Evolutionary conservation across 257 asterid genomes (phyloP).

Genomic region (Scutellaria barbata): DNA sequence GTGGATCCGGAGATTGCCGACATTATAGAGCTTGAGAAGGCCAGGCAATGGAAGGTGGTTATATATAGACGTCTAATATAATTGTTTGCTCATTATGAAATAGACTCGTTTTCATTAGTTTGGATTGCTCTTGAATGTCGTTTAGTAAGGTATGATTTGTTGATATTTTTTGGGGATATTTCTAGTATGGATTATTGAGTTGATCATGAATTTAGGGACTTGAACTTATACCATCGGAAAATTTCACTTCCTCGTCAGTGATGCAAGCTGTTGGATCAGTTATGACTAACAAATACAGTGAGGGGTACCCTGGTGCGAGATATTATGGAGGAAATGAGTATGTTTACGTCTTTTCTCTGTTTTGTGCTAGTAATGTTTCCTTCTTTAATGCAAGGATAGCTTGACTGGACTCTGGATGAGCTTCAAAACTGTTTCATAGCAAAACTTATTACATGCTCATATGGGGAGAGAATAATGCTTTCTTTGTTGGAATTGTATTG

Average conservation of each 20-base stretch:
- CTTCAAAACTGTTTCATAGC: neutral
- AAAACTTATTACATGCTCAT: too few species aligned
- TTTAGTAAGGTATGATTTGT: neutral
- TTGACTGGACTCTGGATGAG: neutral
- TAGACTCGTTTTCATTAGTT: neutral
- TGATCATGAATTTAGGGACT: slow-evolving; percentile 58
- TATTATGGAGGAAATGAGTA: slow-evolving; percentile 98
- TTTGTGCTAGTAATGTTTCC: neutral
- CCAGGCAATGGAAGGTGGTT: slow-evolving; percentile 96
- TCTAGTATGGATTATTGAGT: slow-evolving; percentile 23
- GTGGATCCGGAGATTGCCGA: slow-evolving; percentile 87
- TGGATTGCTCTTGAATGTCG: slow-evolving; percentile 20
- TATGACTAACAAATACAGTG: slow-evolving; percentile 95
- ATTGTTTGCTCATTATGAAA: neutral
- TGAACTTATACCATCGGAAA: slow-evolving; percentile 94
- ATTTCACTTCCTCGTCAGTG: slow-evolving; percentile 89
- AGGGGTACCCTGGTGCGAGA: slow-evolving; percentile 98
- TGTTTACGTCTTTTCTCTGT: slow-evolving; percentile 31
- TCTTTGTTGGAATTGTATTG: too few species aligned
- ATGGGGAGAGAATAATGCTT: too few species aligned
- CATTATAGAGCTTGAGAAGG: slow-evolving; percentile 91
- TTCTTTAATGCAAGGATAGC: neutral
- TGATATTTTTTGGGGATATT: neutral
- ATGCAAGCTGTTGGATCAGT: slow-evolving; percentile 99
- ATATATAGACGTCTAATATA: neutral